A percentile compares a stretch with the other conserved stretches of the same genome.
These are phyloP conservation scores for Zea mays DNA, from an alignment of 176 grass and related monocot species.

Conservation along the genomic window Zm-B73-REFERENCE-NAM-5.0 NC_050097.1:203980001-203980500, in stretches of 20 bases:
- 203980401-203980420: not conserved
- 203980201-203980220: slow-evolving; percentile 23
- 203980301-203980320: not conserved
- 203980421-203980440: slow-evolving; percentile 22
- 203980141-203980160: slow-evolving; percentile 1
- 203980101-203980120: not conserved
- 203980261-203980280: slow-evolving; percentile 13
- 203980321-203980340: slow-evolving; percentile 8
- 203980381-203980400: slow-evolving; percentile 36
- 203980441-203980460: slow-evolving; percentile 27
- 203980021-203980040: slow-evolving; percentile 6
- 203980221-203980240: slow-evolving; percentile 24
- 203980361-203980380: slow-evolving; percentile 24
- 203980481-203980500: not conserved
- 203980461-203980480: slow-evolving; percentile 21
- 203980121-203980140: slow-evolving; percentile 7
- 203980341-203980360: slow-evolving; percentile 22
- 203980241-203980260: slow-evolving; percentile 26
- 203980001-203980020: slow-evolving; percentile 5
- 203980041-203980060: slow-evolving; percentile 26
- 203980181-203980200: slow-evolving; percentile 16
- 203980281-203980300: slow-evolving; percentile 25
- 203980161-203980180: not conserved
- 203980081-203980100: not conserved
- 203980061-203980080: slow-evolving; percentile 12